Evolutionary conservation across 108 stramenopile species (phyloP).

Genomic region (Nannochloropsis oceanica): DNA sequence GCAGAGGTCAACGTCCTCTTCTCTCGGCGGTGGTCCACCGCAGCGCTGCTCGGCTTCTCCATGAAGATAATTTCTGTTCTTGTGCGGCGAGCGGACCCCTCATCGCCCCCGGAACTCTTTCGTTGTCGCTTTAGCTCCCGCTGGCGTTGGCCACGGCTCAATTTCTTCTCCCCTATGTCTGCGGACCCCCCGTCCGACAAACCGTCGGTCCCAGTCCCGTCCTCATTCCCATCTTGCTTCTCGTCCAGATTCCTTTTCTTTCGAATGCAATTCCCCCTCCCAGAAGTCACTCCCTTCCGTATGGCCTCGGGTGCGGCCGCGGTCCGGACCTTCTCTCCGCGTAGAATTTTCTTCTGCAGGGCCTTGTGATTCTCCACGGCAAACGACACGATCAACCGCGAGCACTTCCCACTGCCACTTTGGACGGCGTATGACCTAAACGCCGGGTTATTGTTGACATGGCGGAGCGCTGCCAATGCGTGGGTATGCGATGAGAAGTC

Average conservation of each 20-base stretch:
- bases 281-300: background rate
- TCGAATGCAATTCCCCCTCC: background rate
- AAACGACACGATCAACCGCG: constrained; percentile 39
- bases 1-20: too few species aligned
- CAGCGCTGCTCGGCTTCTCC: too few species aligned
- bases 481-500: constrained; percentile 87
- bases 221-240: background rate
- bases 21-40: too few species aligned
- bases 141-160: background rate
- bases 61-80: too few species aligned
- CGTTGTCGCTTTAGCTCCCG: background rate
- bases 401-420: constrained; percentile 12
- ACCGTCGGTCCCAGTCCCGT: too few species aligned
- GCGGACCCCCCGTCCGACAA: background rate
- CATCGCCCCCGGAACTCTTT: too few species aligned
- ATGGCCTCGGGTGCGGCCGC: background rate
- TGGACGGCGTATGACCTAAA: constrained; percentile 36
- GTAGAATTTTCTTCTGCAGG: background rate
- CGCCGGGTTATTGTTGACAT: constrained; percentile 84
- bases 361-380: constrained; percentile 32
- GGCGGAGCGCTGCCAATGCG: constrained; percentile 83
- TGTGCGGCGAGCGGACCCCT: too few species aligned
- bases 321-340: background rate
- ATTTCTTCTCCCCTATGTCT: background rate
- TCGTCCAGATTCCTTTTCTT: background rate